Evolutionary conservation across 495 filamentous ascomycete genomes (phyloP), one percentile per base, ranked within the genome.

Genomic region (Bathelium albidoporum): DNA sequence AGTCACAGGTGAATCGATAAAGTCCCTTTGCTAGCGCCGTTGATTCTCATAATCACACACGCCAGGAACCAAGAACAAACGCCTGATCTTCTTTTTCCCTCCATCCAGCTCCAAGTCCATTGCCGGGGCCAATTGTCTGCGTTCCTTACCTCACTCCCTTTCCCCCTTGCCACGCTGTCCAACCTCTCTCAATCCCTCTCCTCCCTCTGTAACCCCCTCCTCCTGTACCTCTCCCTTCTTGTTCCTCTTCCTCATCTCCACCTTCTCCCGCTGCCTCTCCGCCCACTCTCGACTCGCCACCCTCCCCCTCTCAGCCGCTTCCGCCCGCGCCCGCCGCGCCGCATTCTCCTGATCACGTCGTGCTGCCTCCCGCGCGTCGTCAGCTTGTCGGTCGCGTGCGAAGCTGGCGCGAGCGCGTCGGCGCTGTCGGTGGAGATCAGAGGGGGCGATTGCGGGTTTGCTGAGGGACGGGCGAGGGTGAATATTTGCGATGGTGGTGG

Each of bases 281-380:
- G 86, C 86, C 87, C 87, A 90, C 73, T 86, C 83, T 36, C 87
- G 73, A 62, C 83, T 85, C 59, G 82, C 76, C 69, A 79, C 73
- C 61, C 86, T 75, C 16, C 84, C 84, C 63, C 85, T 71, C 73
- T 89, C 87, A 0, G 87, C 85, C 11, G 87, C 87, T 68, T 81
- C 81, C 65, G 81, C 77, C 59, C 85, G 75, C 5, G 86, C 84
- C 64, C 77, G 75, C 69, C 80, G 81, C 4, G 83, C 79, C 12
- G 81, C 78, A 45, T 77, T 74, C 71, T 87, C 85, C 52, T 83
- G 78, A 59, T 81, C 81, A n/a, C 73, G 71, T 65, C 73, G 79
- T 70, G 81, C 80, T 22, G 74, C 74, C 66, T 83, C 81, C 22
- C 79, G 75, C 53, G 81, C 79, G 29, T 77, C 74, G 28, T 72